Base-by-base conservation (phyloP, 1,284 basidiomycete genomes). In the Austroboletus niveus region DNA sequence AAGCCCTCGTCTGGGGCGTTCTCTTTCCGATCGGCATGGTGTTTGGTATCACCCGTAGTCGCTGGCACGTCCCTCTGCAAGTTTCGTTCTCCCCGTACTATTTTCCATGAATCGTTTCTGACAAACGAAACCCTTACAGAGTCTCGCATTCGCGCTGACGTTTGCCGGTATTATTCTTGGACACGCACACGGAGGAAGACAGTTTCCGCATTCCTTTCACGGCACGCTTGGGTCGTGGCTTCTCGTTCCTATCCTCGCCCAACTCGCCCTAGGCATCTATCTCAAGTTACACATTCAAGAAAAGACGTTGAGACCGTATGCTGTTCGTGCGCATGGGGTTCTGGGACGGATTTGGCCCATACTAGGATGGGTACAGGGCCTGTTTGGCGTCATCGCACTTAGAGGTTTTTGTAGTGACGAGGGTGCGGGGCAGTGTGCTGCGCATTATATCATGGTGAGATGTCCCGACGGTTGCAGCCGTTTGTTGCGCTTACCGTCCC, bases 201-300 rank as follows among this genome's bases (percentile, higher is more conserved):
- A 78, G 57, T 94, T 94, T 62, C 78, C 81, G 1, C 74, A 75
- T 34, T 85, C 87, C 10, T 80, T 80, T 2, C 92, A 94, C 63
- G 88, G 85, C 8, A 73, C 72, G 4, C 82, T 89, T 60, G 89
- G 86, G 14, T 84, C 80, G 47, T 78, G 92, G 60, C 73, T 94
- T 43, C 74, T 87, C 55, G 52, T 82, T 35, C 82, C 89, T 3
- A 81, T 94, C 41, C 61, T 78, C 15, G 63, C 75, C 2, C 95
- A 98, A 71, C 75, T 89, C 8, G 64, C 67, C 15, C 75, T 92
- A 47, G 95, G 95, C 7, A 78, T 94, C 53, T 98, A 97, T 70
- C 85, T 98, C 57, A 98, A 96, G 71, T 74, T 96, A 5, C 96
- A 98, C 69, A 85, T 98, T 20, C 80, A 94, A 56, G 92, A 98